These are phyloP conservation scores for Polygonum aviculare DNA, from an alignment of 148 eudicot species.

Conservation along the genomic window DNA sequence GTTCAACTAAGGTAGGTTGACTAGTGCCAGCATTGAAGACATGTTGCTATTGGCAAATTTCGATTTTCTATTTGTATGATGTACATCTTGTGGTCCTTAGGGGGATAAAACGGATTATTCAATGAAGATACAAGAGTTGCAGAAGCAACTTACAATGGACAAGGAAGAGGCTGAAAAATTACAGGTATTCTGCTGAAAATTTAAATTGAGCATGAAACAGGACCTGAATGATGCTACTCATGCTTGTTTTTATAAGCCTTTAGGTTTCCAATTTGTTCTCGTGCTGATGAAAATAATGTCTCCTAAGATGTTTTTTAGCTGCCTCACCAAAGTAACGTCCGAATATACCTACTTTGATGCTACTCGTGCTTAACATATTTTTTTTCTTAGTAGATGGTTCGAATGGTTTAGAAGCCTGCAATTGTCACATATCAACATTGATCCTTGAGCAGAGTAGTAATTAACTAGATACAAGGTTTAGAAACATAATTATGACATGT, in stretches of 20 bases:
- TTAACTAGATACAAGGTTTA: background rate
- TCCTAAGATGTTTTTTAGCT: background rate
- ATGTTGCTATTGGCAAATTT: background rate
- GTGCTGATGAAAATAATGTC: background rate
- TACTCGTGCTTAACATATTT: background rate
- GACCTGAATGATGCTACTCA: background rate
- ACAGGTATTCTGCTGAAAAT: slow-evolving; percentile 37
- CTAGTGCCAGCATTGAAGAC: background rate
- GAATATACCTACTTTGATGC: too few relatives aligned
- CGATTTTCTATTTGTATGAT: background rate
- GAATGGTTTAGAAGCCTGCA: background rate
- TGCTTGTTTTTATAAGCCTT: background rate
- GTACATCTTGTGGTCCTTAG: slow-evolving; percentile 22
- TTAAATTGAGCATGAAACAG: too few relatives aligned
- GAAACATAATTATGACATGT: background rate
- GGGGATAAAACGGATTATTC: slow-evolving; percentile 90
- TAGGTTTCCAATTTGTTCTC: background rate
- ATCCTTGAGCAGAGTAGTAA: background rate
- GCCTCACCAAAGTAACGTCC: background rate
- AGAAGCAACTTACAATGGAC: slow-evolving; percentile 90
- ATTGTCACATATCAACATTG: background rate
- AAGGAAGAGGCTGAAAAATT: slow-evolving; percentile 85
- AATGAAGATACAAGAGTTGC: slow-evolving; percentile 83
- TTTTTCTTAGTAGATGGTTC: background rate
- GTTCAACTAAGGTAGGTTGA: slow-evolving; percentile 69